A percentile compares a stretch with the other conserved stretches of the same genome.
Conservation (phyloP, 306 rosid species). For the Elaeagnus macrophylla region DNA sequence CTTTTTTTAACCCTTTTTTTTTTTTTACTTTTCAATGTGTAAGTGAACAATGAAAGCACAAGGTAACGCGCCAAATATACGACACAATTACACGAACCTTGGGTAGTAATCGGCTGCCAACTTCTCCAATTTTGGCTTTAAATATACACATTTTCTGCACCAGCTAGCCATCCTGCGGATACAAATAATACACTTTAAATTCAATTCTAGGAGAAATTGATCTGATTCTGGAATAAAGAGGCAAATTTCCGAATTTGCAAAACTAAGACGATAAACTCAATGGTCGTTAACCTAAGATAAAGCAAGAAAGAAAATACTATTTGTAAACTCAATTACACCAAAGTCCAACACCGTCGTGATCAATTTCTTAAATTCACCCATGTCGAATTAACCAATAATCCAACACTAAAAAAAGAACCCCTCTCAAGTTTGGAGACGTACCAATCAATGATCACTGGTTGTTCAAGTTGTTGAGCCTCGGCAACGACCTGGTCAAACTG, state of each 20-base stretch:
- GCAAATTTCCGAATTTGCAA: neutral
- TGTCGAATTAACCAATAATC: too few relatives aligned
- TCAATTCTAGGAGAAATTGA: constrained; percentile 9
- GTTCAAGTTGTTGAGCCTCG: constrained; percentile 30
- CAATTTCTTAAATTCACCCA: too few relatives aligned
- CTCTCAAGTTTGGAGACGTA: neutral
- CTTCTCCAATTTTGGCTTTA: constrained; percentile 80
- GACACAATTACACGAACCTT: constrained; percentile 29
- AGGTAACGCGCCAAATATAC: too few relatives aligned
- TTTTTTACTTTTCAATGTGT: too few relatives aligned
- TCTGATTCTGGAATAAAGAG: constrained; percentile 9
- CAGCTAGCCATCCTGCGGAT: constrained; percentile 74
- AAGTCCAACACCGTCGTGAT: too few relatives aligned
- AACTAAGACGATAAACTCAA: too few relatives aligned
- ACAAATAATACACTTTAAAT: constrained; percentile 24
- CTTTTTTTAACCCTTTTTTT: too few relatives aligned
- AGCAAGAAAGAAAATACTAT: too few relatives aligned
- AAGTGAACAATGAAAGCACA: too few relatives aligned
- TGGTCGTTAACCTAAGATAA: too few relatives aligned
- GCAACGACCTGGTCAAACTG: constrained; percentile 38
- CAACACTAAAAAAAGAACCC: neutral
- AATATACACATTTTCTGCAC: constrained; percentile 89
- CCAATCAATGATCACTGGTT: constrained; percentile 39
- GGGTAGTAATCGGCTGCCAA: constrained; percentile 64
- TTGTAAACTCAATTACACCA: too few relatives aligned